Evolutionary conservation across 345 rosid genomes (phyloP).

Genomic region (Firmiana major): DNA sequence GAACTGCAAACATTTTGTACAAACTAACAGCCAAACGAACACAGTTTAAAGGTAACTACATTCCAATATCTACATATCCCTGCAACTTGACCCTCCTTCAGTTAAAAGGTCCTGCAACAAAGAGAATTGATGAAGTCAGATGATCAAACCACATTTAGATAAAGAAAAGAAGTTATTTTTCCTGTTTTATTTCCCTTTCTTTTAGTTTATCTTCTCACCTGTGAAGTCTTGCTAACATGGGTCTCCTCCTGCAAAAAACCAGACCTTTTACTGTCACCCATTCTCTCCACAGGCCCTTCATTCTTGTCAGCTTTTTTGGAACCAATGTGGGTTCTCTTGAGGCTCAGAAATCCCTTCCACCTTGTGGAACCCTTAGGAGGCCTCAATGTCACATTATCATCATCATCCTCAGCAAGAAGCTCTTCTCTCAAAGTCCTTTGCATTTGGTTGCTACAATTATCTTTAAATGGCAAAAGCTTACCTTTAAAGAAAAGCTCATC

Average conservation of each 20-base stretch:
- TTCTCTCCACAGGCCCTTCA: slow-evolving; percentile 33
- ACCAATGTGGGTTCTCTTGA: slow-evolving; percentile 62
- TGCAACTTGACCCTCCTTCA: slow-evolving; percentile 59
- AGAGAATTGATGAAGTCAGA: slow-evolving; percentile 7
- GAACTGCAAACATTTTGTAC: slow-evolving; percentile 49
- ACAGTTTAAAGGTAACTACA: too few relatives aligned
- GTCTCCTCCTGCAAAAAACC: slow-evolving; percentile 24
- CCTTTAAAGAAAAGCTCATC: slow-evolving; percentile 96
- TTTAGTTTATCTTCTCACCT: slow-evolving; percentile 20
- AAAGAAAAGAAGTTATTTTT: not conserved
- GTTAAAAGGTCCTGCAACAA: slow-evolving; percentile 32
- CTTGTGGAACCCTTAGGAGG: slow-evolving; percentile 62
- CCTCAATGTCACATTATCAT: slow-evolving; percentile 33
- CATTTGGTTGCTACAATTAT: slow-evolving; percentile 40
- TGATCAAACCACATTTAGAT: not conserved
- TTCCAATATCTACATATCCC: slow-evolving; percentile 57
- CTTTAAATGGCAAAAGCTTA: slow-evolving; percentile 76
- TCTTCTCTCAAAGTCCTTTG: slow-evolving; percentile 88
- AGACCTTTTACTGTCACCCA: slow-evolving; percentile 35
- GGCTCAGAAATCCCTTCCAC: slow-evolving; percentile 86
- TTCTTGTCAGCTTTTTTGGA: slow-evolving; percentile 58
- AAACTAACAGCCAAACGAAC: slow-evolving; percentile 31
- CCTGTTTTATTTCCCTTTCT: not conserved
- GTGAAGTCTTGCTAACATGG: slow-evolving; percentile 25
- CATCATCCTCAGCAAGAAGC: slow-evolving; percentile 52